A percentile compares a stretch with the other conserved stretches of the same genome.
Conservation (phyloP, 495 filamentous ascomycete species). For the Talaromyces thailandensis region DNA sequence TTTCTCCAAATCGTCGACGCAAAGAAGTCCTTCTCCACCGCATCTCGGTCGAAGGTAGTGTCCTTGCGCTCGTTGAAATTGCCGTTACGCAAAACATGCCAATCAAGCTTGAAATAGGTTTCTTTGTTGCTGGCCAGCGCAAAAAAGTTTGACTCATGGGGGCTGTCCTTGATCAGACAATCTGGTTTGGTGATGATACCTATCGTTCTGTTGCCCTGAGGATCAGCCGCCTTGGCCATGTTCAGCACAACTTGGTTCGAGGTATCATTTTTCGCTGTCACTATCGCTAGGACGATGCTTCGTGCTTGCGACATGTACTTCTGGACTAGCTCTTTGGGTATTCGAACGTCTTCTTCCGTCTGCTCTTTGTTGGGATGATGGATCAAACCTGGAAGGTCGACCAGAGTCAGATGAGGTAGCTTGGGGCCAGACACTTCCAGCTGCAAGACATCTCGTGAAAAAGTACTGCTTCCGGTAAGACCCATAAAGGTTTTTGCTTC, state of each 20-base stretch:
- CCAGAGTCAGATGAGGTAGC: constrained; percentile 42
- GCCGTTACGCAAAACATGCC: constrained; percentile 60
- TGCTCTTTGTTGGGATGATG: constrained; percentile 17
- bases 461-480: constrained; percentile 8
- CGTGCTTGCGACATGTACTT: constrained; percentile 14
- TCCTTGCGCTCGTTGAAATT: constrained; percentile 28
- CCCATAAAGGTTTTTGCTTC: constrained; percentile 8
- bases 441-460: constrained; percentile 5
- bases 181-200: constrained; percentile 53
- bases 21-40: constrained; percentile 24
- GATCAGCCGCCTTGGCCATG: constrained; percentile 33
- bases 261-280: constrained; percentile 43
- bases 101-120: constrained; percentile 53
- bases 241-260: constrained; percentile 40
- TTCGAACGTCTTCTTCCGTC: constrained; percentile 14
- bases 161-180: constrained; percentile 17
- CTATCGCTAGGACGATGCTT: constrained; percentile 49
- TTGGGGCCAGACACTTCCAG: constrained; percentile 3
- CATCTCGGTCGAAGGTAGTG: constrained; percentile 19
- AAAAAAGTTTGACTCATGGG: constrained; percentile 38
- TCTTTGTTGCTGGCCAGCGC: constrained; percentile 51
- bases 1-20: constrained; percentile 24
- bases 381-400: constrained; percentile 45
- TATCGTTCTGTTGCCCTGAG: constrained; percentile 38
- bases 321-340: constrained; percentile 1